These are phyloP conservation scores for Tulasnella sp. DNA, from an alignment of 768 basidiomycete species.

Conservation along the genomic window DNA sequence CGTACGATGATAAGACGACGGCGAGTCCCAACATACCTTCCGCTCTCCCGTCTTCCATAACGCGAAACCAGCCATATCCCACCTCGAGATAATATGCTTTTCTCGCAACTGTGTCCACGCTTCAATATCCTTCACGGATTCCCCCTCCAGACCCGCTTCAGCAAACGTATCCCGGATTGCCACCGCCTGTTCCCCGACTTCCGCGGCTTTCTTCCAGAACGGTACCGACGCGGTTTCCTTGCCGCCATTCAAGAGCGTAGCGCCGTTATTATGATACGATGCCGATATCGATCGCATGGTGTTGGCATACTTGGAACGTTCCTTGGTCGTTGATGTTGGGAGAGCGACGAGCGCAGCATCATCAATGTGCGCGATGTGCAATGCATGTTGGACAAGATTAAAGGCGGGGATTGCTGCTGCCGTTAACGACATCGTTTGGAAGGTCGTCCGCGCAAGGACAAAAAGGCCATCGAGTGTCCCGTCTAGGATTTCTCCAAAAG, in stretches of 20 bases:
- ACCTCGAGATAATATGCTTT: slow-evolving; percentile 52
- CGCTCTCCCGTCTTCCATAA: slow-evolving; percentile 68
- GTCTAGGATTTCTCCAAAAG: slow-evolving; percentile 3
- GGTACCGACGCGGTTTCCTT: slow-evolving; percentile 53
- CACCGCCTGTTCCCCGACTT: slow-evolving; percentile 41
- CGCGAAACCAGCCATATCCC: slow-evolving; percentile 74
- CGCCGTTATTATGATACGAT: slow-evolving; percentile 26
- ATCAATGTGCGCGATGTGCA: not conserved
- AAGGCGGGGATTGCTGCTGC: not conserved
- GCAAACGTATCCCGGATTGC: not conserved
- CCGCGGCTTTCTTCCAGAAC: slow-evolving; percentile 55
- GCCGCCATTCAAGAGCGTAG: slow-evolving; percentile 47
- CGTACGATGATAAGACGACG: too few relatives aligned
- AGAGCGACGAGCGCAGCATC: not conserved
- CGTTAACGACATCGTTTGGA: not conserved
- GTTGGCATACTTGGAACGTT: slow-evolving; percentile 20
- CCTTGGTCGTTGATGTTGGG: not conserved
- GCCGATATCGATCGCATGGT: slow-evolving; percentile 25
- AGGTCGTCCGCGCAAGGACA: not conserved
- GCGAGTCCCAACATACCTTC: slow-evolving; percentile 43
- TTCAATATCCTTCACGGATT: slow-evolving; percentile 24
- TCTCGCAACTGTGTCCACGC: slow-evolving; percentile 51
- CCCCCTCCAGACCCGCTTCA: slow-evolving; percentile 22
- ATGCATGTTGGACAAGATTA: not conserved
- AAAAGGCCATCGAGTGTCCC: slow-evolving; percentile 17